Evolutionary conservation across 352 stramenopile genomes (phyloP).

Genomic region (Globisporangium recalcitrans): DNA sequence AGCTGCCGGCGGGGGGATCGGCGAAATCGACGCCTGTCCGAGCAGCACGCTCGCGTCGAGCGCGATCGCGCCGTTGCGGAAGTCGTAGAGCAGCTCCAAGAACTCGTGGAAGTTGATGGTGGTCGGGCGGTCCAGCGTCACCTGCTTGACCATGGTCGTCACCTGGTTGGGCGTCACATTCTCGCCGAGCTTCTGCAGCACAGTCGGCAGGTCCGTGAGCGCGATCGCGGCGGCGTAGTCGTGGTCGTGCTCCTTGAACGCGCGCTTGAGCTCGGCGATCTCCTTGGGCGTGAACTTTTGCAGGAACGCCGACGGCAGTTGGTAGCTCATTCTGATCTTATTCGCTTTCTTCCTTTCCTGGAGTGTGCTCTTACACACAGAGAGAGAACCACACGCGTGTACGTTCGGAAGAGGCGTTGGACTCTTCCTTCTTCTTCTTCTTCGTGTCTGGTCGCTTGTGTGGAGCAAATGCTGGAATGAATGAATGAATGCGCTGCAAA

Average conservation of each 20-base stretch:
- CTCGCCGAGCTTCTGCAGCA: constrained; percentile 78
- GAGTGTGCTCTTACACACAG: neutral
- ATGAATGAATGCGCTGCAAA: neutral
- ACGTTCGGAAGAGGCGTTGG: neutral
- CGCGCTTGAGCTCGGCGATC: constrained; percentile 82
- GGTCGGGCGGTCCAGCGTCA: constrained; percentile 35
- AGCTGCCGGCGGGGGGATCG: constrained; percentile 2
- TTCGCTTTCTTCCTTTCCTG: neutral
- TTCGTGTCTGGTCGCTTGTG: neutral
- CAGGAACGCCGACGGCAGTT: constrained; percentile 74
- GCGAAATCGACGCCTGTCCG: constrained; percentile 32
- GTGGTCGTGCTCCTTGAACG: constrained; percentile 81
- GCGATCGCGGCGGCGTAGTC: constrained; percentile 61
- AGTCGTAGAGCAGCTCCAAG: constrained; percentile 68
- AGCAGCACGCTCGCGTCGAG: constrained; percentile 44
- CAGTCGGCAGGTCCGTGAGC: constrained; percentile 38
- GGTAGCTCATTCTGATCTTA: constrained; percentile 66
- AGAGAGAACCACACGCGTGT: neutral
- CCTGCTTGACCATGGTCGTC: constrained; percentile 57
- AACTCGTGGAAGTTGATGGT: constrained; percentile 81
- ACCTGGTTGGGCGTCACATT: constrained; percentile 64
- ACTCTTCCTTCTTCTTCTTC: neutral
- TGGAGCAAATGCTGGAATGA: constrained; percentile 8
- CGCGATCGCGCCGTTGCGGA: constrained; percentile 59
- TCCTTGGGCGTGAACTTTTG: constrained; percentile 87